Base-by-base conservation (phyloP, 164 flowering plant genomes). In the Berberis vulgaris region DNA sequence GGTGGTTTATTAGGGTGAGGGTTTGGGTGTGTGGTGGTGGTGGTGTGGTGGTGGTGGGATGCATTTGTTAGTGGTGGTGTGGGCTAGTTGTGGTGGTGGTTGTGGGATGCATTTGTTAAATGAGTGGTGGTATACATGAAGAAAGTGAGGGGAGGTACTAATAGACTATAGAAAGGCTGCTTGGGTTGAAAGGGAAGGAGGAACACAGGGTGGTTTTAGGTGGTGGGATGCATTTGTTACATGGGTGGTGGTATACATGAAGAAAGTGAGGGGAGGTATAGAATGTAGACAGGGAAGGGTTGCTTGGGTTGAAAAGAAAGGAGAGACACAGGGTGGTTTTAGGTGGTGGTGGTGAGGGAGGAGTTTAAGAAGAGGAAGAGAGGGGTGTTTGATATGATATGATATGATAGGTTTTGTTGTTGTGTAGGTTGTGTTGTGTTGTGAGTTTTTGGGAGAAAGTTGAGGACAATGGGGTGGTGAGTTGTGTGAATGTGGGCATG, bases 1-100 rank as follows among this genome's bases (percentile, higher is more conserved):
- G 74, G 39, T 58, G 61, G 65, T 59, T 62, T 63, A 73, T 69
- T 39, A 68, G 50, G 56, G 55, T 59, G 2, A 80, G 74, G 2
- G 71, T 65, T 46, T 71, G 61, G 26, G 67, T 40, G 13, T 69
- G 67, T 4, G 79, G 11, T 47, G 73, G 65, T 60, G 73, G 55
- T 6, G 59, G 53, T 49, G 54, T 58, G 52, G 71, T 12, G 68
- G 43, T 26, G 57, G 59, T 8, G 43, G 47, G 49, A 68, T 12
- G 41, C 61, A 41, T 45, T 46, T 9, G 41, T 40, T 26, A 26
- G 26, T 26, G 55, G 12, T 26, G 57, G 53, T 41, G 50, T 7
- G 7, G 50, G 50, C 5, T 7, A 1, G 2, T 47, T 47, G 2
- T 2, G 7, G 26, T 26, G 26, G 26, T 47, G 10, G 0, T 4